phyloP scores from a whole-genome alignment of 371 early-diverging fungal species.

The Mucor racemosus region DNA sequence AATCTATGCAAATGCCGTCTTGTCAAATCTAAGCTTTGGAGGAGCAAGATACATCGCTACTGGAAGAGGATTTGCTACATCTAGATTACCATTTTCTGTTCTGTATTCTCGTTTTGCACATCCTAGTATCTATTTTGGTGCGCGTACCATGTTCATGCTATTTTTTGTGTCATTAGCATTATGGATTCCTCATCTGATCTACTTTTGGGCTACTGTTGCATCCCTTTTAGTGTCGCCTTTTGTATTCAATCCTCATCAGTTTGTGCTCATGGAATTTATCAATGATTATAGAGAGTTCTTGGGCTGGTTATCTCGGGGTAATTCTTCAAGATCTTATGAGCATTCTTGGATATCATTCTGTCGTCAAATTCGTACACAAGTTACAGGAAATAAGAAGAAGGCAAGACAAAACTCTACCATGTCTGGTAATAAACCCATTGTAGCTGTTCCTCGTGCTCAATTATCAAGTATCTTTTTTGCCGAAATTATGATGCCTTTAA shows the following conservation, averaged over 20 bases:
- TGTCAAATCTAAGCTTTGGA: conserved; percentile 84
- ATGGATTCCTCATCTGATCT: conserved; percentile 77
- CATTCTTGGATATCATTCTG: conserved; percentile 87
- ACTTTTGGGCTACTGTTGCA: conserved; percentile 85
- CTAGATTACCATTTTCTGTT: conserved; percentile 77
- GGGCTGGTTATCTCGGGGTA: conserved; percentile 80
- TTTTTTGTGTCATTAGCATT: conserved; percentile 76
- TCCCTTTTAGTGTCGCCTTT: conserved; percentile 80
- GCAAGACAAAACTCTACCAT: conserved; percentile 51
- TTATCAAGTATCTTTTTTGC: conserved; percentile 73
- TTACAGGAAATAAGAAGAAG: conserved; percentile 63
- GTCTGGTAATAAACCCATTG: conserved; percentile 53
- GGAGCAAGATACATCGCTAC: conserved; percentile 89
- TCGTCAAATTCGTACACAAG: conserved; percentile 71
- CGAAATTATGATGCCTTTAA: conserved; percentile 77
- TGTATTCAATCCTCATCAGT: conserved; percentile 88
- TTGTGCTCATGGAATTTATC: conserved; percentile 75
- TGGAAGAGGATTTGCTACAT: conserved; percentile 90
- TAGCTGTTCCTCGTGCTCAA: conserved; percentile 71
- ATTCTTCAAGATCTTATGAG: conserved; percentile 62
- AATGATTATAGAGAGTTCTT: conserved; percentile 81
- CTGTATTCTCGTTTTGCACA: conserved; percentile 85
- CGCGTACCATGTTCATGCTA: conserved; percentile 74
- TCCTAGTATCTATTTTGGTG: conserved; percentile 83
- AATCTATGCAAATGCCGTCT: conserved; percentile 82